Conservation (phyloP, 176 grass and related monocot species). For the Cenchrus americanus region DNA sequence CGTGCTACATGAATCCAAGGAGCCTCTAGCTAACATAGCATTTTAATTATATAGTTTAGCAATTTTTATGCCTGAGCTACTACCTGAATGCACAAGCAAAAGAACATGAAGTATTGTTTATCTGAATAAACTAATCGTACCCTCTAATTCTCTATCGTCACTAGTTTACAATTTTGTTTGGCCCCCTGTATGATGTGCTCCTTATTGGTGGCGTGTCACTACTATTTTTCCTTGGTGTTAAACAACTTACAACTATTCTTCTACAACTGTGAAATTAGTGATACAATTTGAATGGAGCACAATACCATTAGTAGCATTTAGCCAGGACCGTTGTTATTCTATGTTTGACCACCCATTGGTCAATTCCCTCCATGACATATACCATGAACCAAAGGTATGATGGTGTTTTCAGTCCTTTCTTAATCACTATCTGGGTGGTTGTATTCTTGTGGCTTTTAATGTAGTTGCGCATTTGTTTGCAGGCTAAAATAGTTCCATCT, state of each 20-base stretch:
- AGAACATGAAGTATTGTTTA: background rate
- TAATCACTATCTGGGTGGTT: constrained; percentile 3
- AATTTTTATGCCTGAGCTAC: background rate
- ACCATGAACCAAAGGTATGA: constrained; percentile 90
- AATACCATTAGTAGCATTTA: constrained; percentile 95
- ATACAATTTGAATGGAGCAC: constrained; percentile 52
- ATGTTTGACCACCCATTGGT: constrained; percentile 90
- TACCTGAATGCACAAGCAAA: no score
- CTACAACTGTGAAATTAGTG: constrained; percentile 18
- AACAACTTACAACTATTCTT: background rate
- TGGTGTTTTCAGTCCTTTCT: constrained; percentile 17
- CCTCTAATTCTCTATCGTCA: background rate
- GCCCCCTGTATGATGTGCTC: background rate
- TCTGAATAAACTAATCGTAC: background rate
- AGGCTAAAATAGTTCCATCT: constrained; percentile 85
- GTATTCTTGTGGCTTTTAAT: constrained; percentile 34
- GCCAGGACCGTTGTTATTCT: constrained; percentile 82
- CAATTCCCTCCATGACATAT: constrained; percentile 81
- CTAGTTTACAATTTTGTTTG: background rate
- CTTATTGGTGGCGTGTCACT: background rate
- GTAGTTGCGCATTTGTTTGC: constrained; percentile 39
- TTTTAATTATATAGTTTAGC: no score
- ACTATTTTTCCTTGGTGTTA: background rate
- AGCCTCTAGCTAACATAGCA: background rate
- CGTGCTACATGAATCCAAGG: background rate